A percentile compares a stretch with the other conserved stretches of the same genome.
Evolutionary conservation across 2,329 filamentous ascomycete species (phyloP).

Genomic region (Neonectria ditissima): DNA sequence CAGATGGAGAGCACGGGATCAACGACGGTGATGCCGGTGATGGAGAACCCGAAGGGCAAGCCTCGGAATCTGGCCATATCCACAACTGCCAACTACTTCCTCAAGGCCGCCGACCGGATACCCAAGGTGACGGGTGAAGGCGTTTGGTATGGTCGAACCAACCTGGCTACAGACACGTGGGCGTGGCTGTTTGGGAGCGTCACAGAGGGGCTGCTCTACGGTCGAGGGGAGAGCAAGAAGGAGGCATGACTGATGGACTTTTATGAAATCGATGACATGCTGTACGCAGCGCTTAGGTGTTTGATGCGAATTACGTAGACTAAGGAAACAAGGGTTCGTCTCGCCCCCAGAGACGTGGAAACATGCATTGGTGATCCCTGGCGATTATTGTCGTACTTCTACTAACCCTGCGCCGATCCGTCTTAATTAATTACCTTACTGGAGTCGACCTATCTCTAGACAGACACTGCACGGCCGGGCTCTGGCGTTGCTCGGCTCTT

Average conservation of each 20-base stretch:
- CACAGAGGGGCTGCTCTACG: constrained; percentile 49
- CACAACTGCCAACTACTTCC: constrained; percentile 51
- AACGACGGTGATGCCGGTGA: constrained; percentile 59
- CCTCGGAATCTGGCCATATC: constrained; percentile 43
- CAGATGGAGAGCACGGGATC: constrained; percentile 62
- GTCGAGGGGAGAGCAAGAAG: constrained; percentile 42
- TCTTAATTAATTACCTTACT: neutral
- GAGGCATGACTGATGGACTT: constrained; percentile 3
- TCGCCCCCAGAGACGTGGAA: neutral
- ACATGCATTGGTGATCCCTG: neutral
- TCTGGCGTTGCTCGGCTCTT: neutral
- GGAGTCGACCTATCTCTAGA: neutral
- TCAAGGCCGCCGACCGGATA: constrained; percentile 51
- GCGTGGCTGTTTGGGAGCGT: constrained; percentile 48
- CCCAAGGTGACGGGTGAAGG: constrained; percentile 51
- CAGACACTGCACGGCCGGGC: no score
- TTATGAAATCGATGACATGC: neutral
- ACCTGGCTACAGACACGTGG: constrained; percentile 47
- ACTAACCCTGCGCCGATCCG: neutral
- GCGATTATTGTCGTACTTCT: neutral
- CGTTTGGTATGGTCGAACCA: constrained; percentile 52
- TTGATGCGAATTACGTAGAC: neutral
- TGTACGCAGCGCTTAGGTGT: neutral
- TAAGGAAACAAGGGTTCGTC: neutral
- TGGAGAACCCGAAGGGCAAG: constrained; percentile 43